phyloP scores from a whole-genome alignment of 495 filamentous ascomycete genomes.

The Lasiosphaeriaceae sp. region DNA sequence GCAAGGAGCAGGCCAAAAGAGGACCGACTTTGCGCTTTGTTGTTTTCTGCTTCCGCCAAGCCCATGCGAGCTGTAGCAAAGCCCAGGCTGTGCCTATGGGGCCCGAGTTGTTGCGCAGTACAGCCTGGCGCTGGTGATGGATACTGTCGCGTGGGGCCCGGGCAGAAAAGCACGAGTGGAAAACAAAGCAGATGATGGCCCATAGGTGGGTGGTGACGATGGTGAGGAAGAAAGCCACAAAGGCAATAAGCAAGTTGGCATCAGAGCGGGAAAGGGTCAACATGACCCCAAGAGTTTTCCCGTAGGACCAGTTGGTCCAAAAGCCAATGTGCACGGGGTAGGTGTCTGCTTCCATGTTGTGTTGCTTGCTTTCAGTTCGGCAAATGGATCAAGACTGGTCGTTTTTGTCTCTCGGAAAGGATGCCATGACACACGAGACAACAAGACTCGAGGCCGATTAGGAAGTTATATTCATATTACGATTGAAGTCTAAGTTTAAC shows the following conservation, averaged over 20 bases:
- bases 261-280: constrained; percentile 14
- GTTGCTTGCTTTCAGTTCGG: no score
- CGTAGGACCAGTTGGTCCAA: constrained; percentile 27
- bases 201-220: constrained; percentile 15
- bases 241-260: constrained; percentile 21
- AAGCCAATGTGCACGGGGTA: constrained; percentile 14
- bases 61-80: background rate
- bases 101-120: constrained; percentile 16
- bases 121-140: constrained; percentile 17
- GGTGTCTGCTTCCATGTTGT: no score
- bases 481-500: no score
- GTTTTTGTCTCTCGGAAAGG: no score
- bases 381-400: no score
- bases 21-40: background rate
- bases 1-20: background rate
- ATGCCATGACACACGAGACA: no score
- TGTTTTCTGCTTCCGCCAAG: constrained; percentile 2
- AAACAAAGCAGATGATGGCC: constrained; percentile 12
- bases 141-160: constrained; percentile 7
- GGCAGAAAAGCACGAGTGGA: constrained; percentile 11
- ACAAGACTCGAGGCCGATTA: no score
- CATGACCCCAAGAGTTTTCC: constrained; percentile 14
- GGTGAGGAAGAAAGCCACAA: constrained; percentile 20
- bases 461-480: no score
- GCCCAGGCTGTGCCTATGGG: background rate